phyloP scores from a whole-genome alignment of 164 flowering plant genomes.

The Echeveria elegans region DNA sequence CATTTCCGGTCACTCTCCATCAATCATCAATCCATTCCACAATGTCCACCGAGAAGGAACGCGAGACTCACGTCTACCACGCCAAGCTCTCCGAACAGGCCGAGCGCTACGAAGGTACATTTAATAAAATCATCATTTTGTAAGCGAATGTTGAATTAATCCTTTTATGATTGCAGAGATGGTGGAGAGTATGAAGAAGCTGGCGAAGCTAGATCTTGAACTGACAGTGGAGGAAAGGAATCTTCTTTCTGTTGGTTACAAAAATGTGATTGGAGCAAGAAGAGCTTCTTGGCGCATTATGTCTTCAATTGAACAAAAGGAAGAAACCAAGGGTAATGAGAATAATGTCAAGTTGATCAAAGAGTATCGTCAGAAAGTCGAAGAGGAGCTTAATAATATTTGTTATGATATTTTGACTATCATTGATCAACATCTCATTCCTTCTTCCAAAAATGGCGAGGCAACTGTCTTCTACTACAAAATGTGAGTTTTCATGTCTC shows the following conservation, averaged over 20 bases:
- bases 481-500: slow-evolving; percentile 7
- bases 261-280: slow-evolving; percentile 6
- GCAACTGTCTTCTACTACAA: slow-evolving; percentile 10
- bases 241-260: slow-evolving; percentile 5
- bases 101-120: slow-evolving; percentile 11
- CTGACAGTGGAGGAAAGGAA: slow-evolving; percentile 9
- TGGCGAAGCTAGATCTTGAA: slow-evolving; percentile 8
- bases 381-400: slow-evolving; percentile 1
- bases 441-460: slow-evolving; percentile 6
- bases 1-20: not conserved
- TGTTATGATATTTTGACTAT: slow-evolving; percentile 8
- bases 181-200: slow-evolving; percentile 10
- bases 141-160: too few species aligned
- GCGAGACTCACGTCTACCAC: slow-evolving; percentile 8
- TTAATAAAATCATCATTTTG: too few species aligned
- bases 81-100: slow-evolving; percentile 11
- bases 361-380: slow-evolving; percentile 4
- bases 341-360: slow-evolving; percentile 9
- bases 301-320: slow-evolving; percentile 10
- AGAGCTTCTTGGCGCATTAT: slow-evolving; percentile 9
- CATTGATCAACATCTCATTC: slow-evolving; percentile 6
- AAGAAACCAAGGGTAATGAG: slow-evolving; percentile 9
- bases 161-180: not conserved
- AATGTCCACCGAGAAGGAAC: slow-evolving; percentile 9
- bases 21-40: not conserved